These are phyloP conservation scores for Talaromyces sp. DNA, from an alignment of 2,329 filamentous ascomycete species.

Conservation along the genomic window DNA sequence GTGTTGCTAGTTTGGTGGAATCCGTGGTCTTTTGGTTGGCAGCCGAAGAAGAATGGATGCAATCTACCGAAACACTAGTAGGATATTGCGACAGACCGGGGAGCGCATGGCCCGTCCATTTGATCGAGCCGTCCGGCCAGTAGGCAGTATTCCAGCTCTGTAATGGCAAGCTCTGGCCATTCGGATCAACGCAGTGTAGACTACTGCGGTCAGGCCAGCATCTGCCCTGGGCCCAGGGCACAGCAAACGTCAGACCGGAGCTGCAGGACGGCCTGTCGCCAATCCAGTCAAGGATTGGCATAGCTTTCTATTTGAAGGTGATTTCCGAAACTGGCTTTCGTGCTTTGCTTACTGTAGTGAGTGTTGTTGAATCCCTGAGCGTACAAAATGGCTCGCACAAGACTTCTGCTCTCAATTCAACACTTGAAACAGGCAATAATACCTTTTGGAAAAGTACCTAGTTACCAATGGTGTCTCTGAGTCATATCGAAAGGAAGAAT, in stretches of 20 bases:
- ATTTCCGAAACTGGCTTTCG: not conserved
- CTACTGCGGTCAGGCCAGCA: slow-evolving; percentile 31
- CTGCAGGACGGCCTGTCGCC: slow-evolving; percentile 31
- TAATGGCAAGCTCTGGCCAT: slow-evolving; percentile 23
- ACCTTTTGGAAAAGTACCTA: not conserved
- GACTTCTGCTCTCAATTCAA: not conserved
- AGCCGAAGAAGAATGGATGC: slow-evolving; percentile 24
- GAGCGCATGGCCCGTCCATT: slow-evolving; percentile 58
- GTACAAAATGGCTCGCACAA: not conserved
- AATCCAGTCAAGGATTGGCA: slow-evolving; percentile 29
- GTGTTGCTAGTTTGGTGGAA: not conserved
- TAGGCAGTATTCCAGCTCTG: slow-evolving; percentile 56
- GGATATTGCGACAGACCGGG: slow-evolving; percentile 33
- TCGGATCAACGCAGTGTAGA: slow-evolving; percentile 27
- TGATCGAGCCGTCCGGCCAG: slow-evolving; percentile 57
- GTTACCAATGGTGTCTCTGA: not conserved
- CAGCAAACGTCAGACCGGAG: slow-evolving; percentile 39
- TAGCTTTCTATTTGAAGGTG: not conserved
- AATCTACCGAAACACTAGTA: slow-evolving; percentile 37
- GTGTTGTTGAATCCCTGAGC: too few species aligned
- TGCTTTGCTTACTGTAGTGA: not conserved
- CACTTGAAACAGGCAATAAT: not conserved
- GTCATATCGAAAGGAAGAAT: not conserved
- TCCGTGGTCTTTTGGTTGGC: not conserved
- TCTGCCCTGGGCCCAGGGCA: slow-evolving; percentile 40